Base-by-base conservation (phyloP, 2,329 filamentous ascomycete genomes). In the Bipolaris gigantea region DNA sequence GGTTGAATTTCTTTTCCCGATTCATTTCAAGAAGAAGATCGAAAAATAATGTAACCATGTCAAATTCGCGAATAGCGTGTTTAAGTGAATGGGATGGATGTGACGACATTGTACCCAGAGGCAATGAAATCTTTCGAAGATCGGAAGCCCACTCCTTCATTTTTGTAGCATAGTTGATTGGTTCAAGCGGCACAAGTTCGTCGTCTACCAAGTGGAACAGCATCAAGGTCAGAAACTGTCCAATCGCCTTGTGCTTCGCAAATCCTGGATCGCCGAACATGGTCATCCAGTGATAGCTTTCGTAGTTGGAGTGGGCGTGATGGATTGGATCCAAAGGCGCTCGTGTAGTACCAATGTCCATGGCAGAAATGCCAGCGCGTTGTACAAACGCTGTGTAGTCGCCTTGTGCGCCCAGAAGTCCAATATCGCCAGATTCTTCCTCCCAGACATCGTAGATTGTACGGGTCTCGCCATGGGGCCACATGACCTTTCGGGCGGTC, bases 201-300 rank as follows among this genome's bases (percentile, higher is more conserved):
- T 76, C 74, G 34, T 59, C 71, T 13, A 72, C 61, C n/a, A 77
- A 55, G 46, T 74, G 72, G 53, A 76, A 77, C 5, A 73, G 64
- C 18, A 80, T 67, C 15, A 80, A 66, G 0, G 74, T 65, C 5
- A 78, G 59, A 49, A 74, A 77, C 53, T 81, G 76, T 2, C 78
- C 79, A 57, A 82, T 79, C 2, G 75, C 77, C 4, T 74, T 73
- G 56, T 83, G 80, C 8, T 75, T 73, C 34, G 73, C 64, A 61
- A 80, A 82, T 2, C 75, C 79, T 0, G 79, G 79, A 59, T 82
- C 80, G 7, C 77, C 80, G 54, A 75, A 81, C 0, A 70, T 77
- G 0, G 64, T 59, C 79, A 82, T 81, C 80, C 80, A 82, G 54
- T 78, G 74, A 55, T 78, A 80, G 33, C 70, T 66, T 57, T 80